phyloP scores from a whole-genome alignment of 306 rosid genomes.

The Astragalus membranaceus region DNA sequence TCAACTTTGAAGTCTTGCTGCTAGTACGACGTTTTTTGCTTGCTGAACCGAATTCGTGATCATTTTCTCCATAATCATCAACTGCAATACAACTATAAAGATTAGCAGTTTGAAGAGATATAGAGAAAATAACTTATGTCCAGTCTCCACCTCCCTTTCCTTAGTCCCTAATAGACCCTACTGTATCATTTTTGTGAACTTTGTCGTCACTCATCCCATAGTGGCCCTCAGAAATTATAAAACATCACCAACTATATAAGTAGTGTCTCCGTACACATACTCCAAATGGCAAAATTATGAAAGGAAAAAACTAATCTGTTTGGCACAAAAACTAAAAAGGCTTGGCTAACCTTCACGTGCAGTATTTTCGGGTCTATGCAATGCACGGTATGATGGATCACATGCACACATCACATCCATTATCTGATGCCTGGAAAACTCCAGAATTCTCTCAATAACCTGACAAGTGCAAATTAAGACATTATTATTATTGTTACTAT shows the following conservation, averaged over 20 bases:
- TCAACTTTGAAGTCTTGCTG: slow-evolving; percentile 58
- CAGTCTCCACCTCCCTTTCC: background rate
- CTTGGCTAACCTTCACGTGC: slow-evolving; percentile 67
- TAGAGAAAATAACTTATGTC: slow-evolving; percentile 16
- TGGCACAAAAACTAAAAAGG: background rate
- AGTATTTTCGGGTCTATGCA: slow-evolving; percentile 82
- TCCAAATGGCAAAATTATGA: slow-evolving; percentile 2
- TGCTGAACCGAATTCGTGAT: slow-evolving; percentile 71
- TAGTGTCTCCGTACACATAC: slow-evolving; percentile 16
- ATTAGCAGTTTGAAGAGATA: slow-evolving; percentile 9
- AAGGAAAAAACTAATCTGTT: background rate
- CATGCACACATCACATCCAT: slow-evolving; percentile 90
- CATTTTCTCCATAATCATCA: slow-evolving; percentile 70
- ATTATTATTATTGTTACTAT: background rate
- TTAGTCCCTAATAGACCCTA: background rate
- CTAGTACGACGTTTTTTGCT: slow-evolving; percentile 74
- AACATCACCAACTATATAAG: background rate
- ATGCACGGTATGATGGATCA: slow-evolving; percentile 88
- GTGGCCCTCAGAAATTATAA: background rate
- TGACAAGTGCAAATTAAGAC: slow-evolving; percentile 27
- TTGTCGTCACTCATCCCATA: background rate
- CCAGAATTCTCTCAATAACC: slow-evolving; percentile 95
- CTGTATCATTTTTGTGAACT: background rate
- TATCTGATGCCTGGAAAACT: slow-evolving; percentile 86
- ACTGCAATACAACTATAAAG: slow-evolving; percentile 34